Conservation (phyloP, 495 filamentous ascomycete species). For the Usnea hakonensis region DNA sequence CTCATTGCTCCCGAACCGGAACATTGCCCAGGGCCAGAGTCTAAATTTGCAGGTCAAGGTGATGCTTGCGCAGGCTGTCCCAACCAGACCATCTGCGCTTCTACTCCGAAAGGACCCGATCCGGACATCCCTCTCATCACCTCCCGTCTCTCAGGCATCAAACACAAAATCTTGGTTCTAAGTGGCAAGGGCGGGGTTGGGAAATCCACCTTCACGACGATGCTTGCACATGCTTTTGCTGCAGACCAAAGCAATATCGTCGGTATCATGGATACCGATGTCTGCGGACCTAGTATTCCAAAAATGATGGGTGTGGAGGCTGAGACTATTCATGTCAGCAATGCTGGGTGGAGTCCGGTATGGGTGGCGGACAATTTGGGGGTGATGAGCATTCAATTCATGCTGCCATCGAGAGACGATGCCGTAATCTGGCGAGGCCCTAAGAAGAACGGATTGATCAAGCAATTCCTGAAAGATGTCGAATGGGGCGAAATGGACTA, state of each 20-base stretch:
- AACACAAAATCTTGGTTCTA: constrained; percentile 85
- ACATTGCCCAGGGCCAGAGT: constrained; percentile 94
- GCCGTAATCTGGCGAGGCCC: constrained; percentile 95
- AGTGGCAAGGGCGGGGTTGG: constrained; percentile 96
- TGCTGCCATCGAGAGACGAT: constrained; percentile 86
- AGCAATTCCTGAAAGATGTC: constrained; percentile 94
- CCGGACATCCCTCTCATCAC: constrained; percentile 87
- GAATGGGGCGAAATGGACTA: constrained; percentile 95
- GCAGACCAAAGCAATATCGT: constrained; percentile 65
- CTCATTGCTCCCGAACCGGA: constrained; percentile 92
- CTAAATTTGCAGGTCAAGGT: constrained; percentile 70
- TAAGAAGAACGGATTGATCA: constrained; percentile 98
- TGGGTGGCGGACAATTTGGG: constrained; percentile 88
- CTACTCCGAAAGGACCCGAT: constrained; percentile 90
- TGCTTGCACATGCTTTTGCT: constrained; percentile 83
- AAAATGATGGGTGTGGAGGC: constrained; percentile 97
- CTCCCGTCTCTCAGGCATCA: constrained; percentile 67
- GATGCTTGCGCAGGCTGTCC: constrained; percentile 91
- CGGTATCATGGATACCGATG: constrained; percentile 94
- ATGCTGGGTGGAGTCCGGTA: constrained; percentile 81
- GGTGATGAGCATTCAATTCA: constrained; percentile 96
- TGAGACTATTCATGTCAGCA: constrained; percentile 83
- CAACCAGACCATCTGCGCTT: constrained; percentile 91
- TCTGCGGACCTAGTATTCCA: constrained; percentile 87
- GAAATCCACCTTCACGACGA: constrained; percentile 82